These are phyloP conservation scores for Plasmodium malariae DNA, from an alignment of 169 alveolate genomes.

Conservation along the genomic window DNA sequence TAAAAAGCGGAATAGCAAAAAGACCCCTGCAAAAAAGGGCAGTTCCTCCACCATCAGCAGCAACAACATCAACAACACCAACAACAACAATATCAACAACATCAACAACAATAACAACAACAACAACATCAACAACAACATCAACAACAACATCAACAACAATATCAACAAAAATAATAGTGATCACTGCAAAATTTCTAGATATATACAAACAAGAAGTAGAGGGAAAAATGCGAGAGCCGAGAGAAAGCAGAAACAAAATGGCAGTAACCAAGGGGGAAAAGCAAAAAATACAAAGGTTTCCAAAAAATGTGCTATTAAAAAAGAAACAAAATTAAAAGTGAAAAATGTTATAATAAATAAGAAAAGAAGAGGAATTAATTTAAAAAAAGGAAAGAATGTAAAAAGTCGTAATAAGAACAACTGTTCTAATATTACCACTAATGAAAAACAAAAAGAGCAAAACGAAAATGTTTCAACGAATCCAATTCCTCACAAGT, in stretches of 20 bases:
- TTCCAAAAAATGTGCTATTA: background rate
- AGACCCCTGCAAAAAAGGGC: too few species aligned
- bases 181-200: too few species aligned
- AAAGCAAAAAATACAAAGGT: background rate
- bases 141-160: too few species aligned
- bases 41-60: too few species aligned
- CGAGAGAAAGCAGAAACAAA: background rate
- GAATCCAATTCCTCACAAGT: background rate
- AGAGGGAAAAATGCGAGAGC: background rate
- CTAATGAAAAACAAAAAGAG: constrained; percentile 8
- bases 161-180: too few species aligned
- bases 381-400: background rate
- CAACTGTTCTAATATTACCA: background rate
- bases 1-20: too few species aligned
- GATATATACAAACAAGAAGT: constrained; percentile 13
- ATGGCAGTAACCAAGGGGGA: background rate
- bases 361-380: constrained; percentile 1
- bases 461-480: background rate
- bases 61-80: too few species aligned
- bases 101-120: too few species aligned
- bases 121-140: too few species aligned
- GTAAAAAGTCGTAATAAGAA: background rate
- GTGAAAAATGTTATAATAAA: background rate
- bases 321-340: constrained; percentile 41
- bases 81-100: too few species aligned